Evolutionary conservation across 163 green algal species (phyloP).

Genomic region (Chlorella variabilis): DNA sequence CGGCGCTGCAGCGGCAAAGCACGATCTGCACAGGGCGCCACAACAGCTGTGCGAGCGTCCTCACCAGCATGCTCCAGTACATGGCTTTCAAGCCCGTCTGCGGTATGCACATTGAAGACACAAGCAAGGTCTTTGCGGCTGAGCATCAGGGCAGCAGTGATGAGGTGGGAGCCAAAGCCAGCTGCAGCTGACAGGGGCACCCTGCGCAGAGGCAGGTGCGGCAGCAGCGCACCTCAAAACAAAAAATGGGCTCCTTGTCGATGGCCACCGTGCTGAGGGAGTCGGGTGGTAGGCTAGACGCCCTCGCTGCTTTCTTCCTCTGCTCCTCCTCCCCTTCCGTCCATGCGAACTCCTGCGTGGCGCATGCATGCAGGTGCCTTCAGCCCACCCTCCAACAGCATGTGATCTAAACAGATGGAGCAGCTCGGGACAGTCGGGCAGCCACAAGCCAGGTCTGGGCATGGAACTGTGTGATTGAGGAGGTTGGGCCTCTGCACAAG

Average conservation of each 20-base stretch:
- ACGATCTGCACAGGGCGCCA: background rate
- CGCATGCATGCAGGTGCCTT: too few species aligned
- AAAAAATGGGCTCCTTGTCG: conserved; percentile 44
- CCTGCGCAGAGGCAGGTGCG: background rate
- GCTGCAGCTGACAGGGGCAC: background rate
- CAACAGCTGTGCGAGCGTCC: background rate
- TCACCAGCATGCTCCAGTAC: conserved; percentile 16
- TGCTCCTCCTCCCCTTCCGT: conserved; percentile 29
- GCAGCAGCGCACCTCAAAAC: conserved; percentile 37
- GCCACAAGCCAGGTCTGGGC: too few species aligned
- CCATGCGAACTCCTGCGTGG: conserved; percentile 47
- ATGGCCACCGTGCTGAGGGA: background rate
- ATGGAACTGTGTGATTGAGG: too few species aligned
- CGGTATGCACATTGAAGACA: background rate
- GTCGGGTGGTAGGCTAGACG: conserved; percentile 19
- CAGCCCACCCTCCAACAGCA: too few species aligned
- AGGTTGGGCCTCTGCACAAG: too few species aligned
- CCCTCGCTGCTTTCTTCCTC: conserved; percentile 17
- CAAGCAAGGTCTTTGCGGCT: too few species aligned
- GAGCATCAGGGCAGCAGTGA: background rate
- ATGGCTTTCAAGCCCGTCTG: conserved; percentile 9
- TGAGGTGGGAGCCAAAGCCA: background rate
- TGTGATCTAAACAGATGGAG: too few species aligned
- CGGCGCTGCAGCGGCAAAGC: too few species aligned
- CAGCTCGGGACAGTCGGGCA: too few species aligned